These are phyloP conservation scores for Fusarium sp. DNA, from an alignment of 2,329 filamentous ascomycete genomes.

Conservation along the genomic window DNA sequence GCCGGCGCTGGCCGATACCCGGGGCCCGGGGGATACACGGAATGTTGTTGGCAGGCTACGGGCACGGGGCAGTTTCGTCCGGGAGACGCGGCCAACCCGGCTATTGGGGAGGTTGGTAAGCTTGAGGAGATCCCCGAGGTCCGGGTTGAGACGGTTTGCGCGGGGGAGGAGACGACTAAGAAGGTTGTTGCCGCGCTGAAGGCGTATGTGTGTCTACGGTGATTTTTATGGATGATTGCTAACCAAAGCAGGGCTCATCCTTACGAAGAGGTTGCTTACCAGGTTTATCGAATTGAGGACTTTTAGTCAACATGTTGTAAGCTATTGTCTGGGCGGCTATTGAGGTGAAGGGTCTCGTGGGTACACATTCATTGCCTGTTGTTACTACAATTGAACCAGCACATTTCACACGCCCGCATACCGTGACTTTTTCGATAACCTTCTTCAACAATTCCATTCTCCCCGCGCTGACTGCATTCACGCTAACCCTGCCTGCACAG, in stretches of 20 bases:
- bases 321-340: not conserved
- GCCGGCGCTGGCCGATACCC: slow-evolving; percentile 68
- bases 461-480: not conserved
- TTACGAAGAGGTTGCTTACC: slow-evolving; percentile 44
- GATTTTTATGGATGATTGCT: not conserved
- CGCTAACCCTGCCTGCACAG: not conserved
- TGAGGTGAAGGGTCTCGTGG: not conserved
- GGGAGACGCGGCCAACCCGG: slow-evolving; percentile 69
- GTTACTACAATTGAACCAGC: not conserved
- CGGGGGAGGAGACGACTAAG: slow-evolving; percentile 67
- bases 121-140: slow-evolving; percentile 72
- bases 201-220: slow-evolving; percentile 47
- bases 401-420: not conserved
- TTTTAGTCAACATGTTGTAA: slow-evolving; percentile 26
- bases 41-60: slow-evolving; percentile 62
- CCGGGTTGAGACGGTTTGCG: slow-evolving; percentile 72
- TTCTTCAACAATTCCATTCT: not conserved
- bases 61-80: slow-evolving; percentile 77
- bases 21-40: slow-evolving; percentile 64
- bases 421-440: not conserved
- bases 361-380: not conserved
- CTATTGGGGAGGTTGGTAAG: slow-evolving; percentile 69
- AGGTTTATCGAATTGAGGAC: slow-evolving; percentile 42
- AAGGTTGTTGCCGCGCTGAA: slow-evolving; percentile 74
- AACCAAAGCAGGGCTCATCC: slow-evolving; percentile 45